Evolutionary conservation across 805 yeast genomes (phyloP), one percentile per base, ranked within the genome.

Genomic region (Cyberlindnera maritima): DNA sequence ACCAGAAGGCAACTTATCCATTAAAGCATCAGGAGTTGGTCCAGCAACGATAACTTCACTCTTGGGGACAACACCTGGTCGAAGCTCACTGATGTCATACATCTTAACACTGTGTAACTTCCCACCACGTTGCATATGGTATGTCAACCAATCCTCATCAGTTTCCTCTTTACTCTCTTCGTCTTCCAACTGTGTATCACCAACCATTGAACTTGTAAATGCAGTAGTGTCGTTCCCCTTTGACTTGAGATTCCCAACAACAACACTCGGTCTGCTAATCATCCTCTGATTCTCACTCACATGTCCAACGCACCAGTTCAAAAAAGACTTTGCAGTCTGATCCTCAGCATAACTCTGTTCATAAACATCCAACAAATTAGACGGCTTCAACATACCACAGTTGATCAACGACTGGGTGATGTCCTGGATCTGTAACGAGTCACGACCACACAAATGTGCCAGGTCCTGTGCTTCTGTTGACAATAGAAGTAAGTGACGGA

Each of bases 401-500:
- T 81, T 79, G 28, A 79, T 73, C 66, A 91, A 72, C 0, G 94
- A 89, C 58, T 80, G 80, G 15, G 88, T 68, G 6, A 88, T 70
- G 61, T 92, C 98, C 49, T 81, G 84, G 2, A 87, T 62, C 14
- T 63, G 71, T 4, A 81, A 71, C 12, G 70, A 74, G 9, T 70
- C 72, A 21, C 76, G 60, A 42, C 72, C 68, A 53, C 83, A 65
- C 3, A 71, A 61, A 18, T 72, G 69, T 0, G 88, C 76, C 44
- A 81, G 70, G 43, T 69, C 69, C 28, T 64, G 58, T 0, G 88
- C 69, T 41, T 80, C 79, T 12, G 66, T 54, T 2, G 81, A 64
- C 18, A 92, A 59, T 15, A 81, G 66, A 41, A 70, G 69, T 37
- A 92, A 64, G 60, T 82, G 84, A 47, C 85, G 75, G 15, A 86